Evolutionary conservation across 2,329 filamentous ascomycete genomes (phyloP), one percentile per base, ranked within the genome.

Genomic region (Penicillium concentricum): DNA sequence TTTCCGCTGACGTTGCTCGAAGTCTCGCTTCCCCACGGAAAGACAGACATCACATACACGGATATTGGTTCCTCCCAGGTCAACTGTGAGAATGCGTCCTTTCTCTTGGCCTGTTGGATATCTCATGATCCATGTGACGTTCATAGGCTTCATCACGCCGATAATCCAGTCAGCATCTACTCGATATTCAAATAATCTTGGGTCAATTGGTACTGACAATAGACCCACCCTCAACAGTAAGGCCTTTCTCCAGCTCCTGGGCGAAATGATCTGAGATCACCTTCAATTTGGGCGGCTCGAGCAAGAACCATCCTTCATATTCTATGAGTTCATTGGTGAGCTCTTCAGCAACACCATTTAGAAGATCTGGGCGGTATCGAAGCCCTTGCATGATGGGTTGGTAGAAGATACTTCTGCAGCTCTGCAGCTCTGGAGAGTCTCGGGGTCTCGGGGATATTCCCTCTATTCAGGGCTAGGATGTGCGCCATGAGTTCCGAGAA

Each of bases 51-150:
- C 87, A 74, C 92, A 96, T 58, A 96, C 90, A 69, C 92, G 88
- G 57, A 96, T 77, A 72, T 96, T 96, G 60, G 92, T 96, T 63
- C 92, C 92, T 48, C 92, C 92, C 86, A 96, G 92, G 69, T 96
- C 92, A 26, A 96, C 79, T 43, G 92, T 91, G 46, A 96, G 79
- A 70, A 84, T 92, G 13, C 86, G 91, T 58, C 92, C 92, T 10
- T 84, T 88, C 76, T 96, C 91, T 64, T 90, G 30, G 76, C 62
- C 91, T 90, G 70, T 86, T 86, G 6, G 91, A 90, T 72, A 87
- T 38, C 83, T 83, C 85, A 92, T 92, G 62, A 92, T 90, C 91
- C 91, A 96, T 54, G 91, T 93, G 57, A 90, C 86, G 78, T 95
- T 94, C 91, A 96, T 96, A 58, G 91, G 91, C 91, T 95, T 49